phyloP scores from a whole-genome alignment of 1,284 basidiomycete species.

The Puccinia coronata region DNA sequence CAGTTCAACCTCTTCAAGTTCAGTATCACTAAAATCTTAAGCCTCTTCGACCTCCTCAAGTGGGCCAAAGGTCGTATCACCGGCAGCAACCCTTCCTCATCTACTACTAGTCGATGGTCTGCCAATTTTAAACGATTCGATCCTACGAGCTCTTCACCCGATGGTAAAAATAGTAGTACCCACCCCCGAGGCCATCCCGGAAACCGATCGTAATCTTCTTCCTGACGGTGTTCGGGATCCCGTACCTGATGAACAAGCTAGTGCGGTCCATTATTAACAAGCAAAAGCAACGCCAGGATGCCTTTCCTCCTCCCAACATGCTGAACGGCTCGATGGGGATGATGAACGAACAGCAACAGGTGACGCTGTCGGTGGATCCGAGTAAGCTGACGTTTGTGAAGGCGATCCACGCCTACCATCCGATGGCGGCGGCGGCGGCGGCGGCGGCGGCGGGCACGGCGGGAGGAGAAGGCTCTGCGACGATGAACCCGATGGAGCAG shows the following conservation, averaged over 20 bases:
- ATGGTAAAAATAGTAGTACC: slow-evolving; percentile 16
- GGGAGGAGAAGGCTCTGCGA: slow-evolving; percentile 50
- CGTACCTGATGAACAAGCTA: slow-evolving; percentile 89
- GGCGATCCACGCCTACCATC: slow-evolving; percentile 74
- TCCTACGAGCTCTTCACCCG: slow-evolving; percentile 13
- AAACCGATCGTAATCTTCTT: slow-evolving; percentile 94
- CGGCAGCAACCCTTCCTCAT: slow-evolving; percentile 51
- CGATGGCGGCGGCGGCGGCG: no score
- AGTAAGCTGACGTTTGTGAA: slow-evolving; percentile 79
- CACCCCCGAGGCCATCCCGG: slow-evolving; percentile 60
- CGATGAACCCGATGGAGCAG: slow-evolving; percentile 65
- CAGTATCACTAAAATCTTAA: slow-evolving; percentile 88
- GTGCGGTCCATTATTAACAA: slow-evolving; percentile 72
- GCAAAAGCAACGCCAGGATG: slow-evolving; percentile 31
- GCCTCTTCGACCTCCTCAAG: slow-evolving; percentile 70
- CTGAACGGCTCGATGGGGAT: slow-evolving; percentile 64
- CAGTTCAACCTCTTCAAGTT: slow-evolving; percentile 89
- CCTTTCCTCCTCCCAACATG: slow-evolving; percentile 53
- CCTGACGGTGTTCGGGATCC: slow-evolving; percentile 89
- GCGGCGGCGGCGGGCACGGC: no score
- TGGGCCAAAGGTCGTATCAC: slow-evolving; percentile 53
- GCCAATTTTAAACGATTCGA: slow-evolving; percentile 57
- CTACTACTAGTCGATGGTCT: slow-evolving; percentile 51
- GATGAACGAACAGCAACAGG: slow-evolving; percentile 57
- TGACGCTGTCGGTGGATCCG: slow-evolving; percentile 61